Conservation (phyloP, 2,329 filamentous ascomycete genomes). For the Nakataea oryzae region DNA sequence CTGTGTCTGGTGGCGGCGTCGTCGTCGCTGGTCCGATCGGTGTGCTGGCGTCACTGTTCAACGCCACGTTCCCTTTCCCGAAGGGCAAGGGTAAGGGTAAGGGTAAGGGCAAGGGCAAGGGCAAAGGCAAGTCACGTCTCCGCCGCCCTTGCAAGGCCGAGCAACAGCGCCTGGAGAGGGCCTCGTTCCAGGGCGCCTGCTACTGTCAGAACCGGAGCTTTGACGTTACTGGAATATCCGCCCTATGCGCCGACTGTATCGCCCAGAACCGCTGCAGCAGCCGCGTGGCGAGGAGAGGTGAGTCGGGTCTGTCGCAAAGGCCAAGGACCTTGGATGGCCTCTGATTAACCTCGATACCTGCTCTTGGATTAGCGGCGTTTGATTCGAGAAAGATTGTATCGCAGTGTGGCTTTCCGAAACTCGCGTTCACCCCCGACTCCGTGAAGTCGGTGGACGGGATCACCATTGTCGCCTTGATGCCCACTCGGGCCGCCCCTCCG, state of each 20-base stretch:
- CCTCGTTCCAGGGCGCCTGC: not conserved
- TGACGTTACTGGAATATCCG: slow-evolving; percentile 3
- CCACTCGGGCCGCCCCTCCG: not conserved
- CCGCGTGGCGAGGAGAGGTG: not conserved
- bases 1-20: not conserved
- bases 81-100: not conserved
- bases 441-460: slow-evolving; percentile 1
- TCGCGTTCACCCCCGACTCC: slow-evolving; percentile 1
- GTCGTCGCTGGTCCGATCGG: not conserved
- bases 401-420: slow-evolving; percentile 4
- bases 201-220: slow-evolving; percentile 7
- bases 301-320: not conserved
- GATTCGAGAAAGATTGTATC: slow-evolving; percentile 4
- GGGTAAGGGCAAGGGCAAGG: not conserved
- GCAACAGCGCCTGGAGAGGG: not conserved
- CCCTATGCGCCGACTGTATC: slow-evolving; percentile 6
- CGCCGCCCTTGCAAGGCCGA: not conserved
- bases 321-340: not conserved
- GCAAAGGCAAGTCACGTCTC: not conserved
- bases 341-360: not conserved
- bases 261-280: not conserved
- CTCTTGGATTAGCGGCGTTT: not conserved
- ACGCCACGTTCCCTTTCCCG: not conserved
- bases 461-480: slow-evolving; percentile 6
- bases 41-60: not conserved